A percentile compares a stretch with the other conserved stretches of the same genome.
phyloP scores from a whole-genome alignment of 2,329 filamentous ascomycete species.

The Fusarium xylarioides region DNA sequence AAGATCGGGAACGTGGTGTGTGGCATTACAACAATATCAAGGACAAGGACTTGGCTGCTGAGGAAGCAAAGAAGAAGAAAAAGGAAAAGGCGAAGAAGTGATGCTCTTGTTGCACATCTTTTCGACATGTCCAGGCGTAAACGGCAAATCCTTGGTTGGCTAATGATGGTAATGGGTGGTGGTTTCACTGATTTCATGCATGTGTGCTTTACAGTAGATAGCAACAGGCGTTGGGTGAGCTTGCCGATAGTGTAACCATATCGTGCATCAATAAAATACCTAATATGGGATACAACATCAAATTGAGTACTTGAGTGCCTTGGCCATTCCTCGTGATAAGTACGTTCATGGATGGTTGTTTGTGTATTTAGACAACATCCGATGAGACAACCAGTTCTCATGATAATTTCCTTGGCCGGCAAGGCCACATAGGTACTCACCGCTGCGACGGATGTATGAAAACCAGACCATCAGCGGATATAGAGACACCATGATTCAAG shows the following conservation, averaged over 20 bases:
- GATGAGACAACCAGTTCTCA: neutral
- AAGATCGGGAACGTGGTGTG: slow-evolving; percentile 64
- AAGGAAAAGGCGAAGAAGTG: slow-evolving; percentile 39
- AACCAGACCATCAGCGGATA: neutral
- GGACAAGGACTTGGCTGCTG: slow-evolving; percentile 43
- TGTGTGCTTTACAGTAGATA: neutral
- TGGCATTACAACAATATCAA: slow-evolving; percentile 61
- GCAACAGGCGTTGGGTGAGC: neutral
- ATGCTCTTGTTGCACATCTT: neutral
- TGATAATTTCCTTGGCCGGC: neutral
- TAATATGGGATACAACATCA: neutral
- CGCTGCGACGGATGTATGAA: too few species aligned
- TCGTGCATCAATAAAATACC: neutral
- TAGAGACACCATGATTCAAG: neutral
- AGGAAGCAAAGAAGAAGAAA: slow-evolving; percentile 34
- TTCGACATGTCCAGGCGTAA: neutral
- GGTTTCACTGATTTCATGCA: neutral
- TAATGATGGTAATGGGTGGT: neutral
- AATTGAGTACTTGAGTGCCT: neutral
- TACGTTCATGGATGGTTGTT: neutral
- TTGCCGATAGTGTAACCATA: neutral
- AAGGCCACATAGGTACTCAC: neutral
- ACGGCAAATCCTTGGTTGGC: neutral
- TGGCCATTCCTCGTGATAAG: neutral
- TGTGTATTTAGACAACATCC: neutral